Evolutionary conservation across 169 alveolate genomes (phyloP).

Genomic region (Plasmodium berghei): DNA sequence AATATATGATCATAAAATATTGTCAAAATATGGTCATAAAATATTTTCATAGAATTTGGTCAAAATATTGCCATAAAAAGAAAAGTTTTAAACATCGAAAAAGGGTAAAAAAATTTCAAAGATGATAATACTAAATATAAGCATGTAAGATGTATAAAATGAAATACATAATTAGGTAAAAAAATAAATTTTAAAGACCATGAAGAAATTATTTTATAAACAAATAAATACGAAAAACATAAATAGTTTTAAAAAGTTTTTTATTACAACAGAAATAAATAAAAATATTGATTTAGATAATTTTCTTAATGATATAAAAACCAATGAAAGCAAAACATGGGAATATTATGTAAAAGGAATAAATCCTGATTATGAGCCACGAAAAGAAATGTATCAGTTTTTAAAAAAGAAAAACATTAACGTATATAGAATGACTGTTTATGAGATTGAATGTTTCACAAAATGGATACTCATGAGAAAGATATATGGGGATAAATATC

Average conservation of each 20-base stretch:
- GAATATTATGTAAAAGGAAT: conserved; percentile 86
- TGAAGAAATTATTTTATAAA: conserved; percentile 39
- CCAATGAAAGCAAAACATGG: conserved; percentile 83
- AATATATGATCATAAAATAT: no score
- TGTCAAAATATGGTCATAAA: no score
- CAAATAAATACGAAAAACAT: neutral
- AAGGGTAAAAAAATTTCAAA: no score
- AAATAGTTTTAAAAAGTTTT: neutral
- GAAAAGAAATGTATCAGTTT: conserved; percentile 84
- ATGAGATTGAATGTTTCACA: conserved; percentile 87
- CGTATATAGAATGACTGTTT: conserved; percentile 86
- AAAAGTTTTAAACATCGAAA: no score
- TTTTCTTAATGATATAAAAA: conserved; percentile 61
- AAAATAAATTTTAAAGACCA: conserved; percentile 14
- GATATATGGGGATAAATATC: conserved; percentile 84
- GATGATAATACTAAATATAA: neutral
- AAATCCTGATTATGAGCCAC: conserved; percentile 88
- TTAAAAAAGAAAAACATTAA: conserved; percentile 83
- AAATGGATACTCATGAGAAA: conserved; percentile 86
- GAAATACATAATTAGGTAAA: neutral
- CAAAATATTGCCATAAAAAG: no score
- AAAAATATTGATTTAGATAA: conserved; percentile 18
- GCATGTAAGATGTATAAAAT: neutral
- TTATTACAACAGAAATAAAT: conserved; percentile 16
- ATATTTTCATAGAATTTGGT: no score